Base-by-base conservation (phyloP, 768 basidiomycete species). In the Lactifluus rugatus region DNA sequence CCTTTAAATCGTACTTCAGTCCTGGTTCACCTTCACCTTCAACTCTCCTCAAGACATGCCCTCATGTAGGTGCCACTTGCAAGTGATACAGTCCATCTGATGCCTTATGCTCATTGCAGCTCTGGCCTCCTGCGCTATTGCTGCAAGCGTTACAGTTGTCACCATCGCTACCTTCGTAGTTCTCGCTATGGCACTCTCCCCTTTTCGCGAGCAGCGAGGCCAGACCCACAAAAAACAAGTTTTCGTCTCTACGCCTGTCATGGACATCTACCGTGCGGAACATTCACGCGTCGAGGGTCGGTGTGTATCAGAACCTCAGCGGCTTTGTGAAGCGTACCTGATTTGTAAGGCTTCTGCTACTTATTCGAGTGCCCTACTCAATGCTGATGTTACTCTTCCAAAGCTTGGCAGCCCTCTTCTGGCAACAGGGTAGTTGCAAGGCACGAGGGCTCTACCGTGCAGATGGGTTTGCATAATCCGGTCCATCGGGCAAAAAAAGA, bases 1-100 rank as follows among this genome's bases (percentile, higher is more conserved):
- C 50, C 34, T 57, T 47, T 57, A 52, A 52, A 57, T 57, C 44
- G 14, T 23, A 34, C 23, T 28, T 51, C 41, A 37, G 28, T 11
- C 16, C 17, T 11, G 9, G n/a, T 34, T 10, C 26, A 5, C n/a
- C 16, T 37, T 56, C 37, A 32, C 10, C 11, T 32, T 21, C 28
- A 42, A 41, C 5, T 31, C 26, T 16, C 34, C 44, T 10, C 16
- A 17, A 21, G 39, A 50, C 21, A 56, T 56, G 55, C 3, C 31
- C 3, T 13, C 25, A 23, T 8, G 55, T 50, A 56, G 3, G 48
- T 56, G 17, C 31, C 14, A 4, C 39, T 56, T 49, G 42, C 5
- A 1, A 6, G 41, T 21, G 21, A 34, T 32, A 9, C 21, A 44
- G 34, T 10, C 9, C 14, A 19, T 44, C 31, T 56, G 13, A 56